phyloP scores from a whole-genome alignment of 257 asterid genomes.

The Solanum rostratum region DNA sequence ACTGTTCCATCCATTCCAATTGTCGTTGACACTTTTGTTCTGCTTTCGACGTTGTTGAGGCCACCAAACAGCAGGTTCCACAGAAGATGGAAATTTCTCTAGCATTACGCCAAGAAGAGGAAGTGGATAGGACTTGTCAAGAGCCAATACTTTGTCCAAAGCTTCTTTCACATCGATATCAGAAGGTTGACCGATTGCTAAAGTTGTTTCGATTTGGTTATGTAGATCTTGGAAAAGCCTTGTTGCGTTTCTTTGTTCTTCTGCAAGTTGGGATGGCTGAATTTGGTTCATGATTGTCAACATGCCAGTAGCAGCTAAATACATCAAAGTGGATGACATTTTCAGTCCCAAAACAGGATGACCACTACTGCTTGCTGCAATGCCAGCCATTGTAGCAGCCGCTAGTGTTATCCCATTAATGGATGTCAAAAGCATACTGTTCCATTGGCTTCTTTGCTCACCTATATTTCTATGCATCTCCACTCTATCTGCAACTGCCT shows the following conservation, averaged over 20 bases:
- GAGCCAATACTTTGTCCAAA: constrained; percentile 50
- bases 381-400: constrained; percentile 16
- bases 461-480: constrained; percentile 55
- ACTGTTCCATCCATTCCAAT: constrained; percentile 38
- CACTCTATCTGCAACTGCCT: constrained; percentile 46
- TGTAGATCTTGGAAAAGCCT: constrained; percentile 50
- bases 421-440: constrained; percentile 28
- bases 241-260: constrained; percentile 61
- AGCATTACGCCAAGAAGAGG: constrained; percentile 31
- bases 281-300: constrained; percentile 21
- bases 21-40: not conserved
- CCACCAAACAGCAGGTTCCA: constrained; percentile 57
- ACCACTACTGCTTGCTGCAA: constrained; percentile 11
- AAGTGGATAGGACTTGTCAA: constrained; percentile 54
- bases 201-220: constrained; percentile 28
- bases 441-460: constrained; percentile 50
- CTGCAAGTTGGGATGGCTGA: constrained; percentile 74
- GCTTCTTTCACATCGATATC: constrained; percentile 28
- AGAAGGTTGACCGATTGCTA: constrained; percentile 25
- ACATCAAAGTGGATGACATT: constrained; percentile 16
- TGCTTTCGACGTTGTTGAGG: constrained; percentile 20
- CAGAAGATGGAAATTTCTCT: constrained; percentile 16
- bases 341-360: constrained; percentile 6
- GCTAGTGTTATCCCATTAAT: constrained; percentile 42
- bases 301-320: constrained; percentile 27